Conservation (phyloP, 208 protist genomes). For the Acanthamoeba triangularis region DNA sequence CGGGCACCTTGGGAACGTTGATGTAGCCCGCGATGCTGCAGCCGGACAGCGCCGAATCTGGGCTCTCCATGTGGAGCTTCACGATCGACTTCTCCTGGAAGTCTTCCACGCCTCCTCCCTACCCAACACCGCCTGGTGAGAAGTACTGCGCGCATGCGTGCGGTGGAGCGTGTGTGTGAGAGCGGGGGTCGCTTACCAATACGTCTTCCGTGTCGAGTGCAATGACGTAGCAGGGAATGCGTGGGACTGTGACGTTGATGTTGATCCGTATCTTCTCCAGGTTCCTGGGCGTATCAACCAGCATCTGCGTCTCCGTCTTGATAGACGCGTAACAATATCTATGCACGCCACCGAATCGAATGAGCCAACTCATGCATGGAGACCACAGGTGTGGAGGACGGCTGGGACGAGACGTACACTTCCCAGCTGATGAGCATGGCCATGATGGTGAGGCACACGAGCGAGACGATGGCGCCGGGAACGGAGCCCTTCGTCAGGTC, state of each 20-base stretch:
- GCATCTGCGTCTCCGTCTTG: slow-evolving; percentile 54
- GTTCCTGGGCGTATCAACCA: slow-evolving; percentile 49
- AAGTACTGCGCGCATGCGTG: not conserved
- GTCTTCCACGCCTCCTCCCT: slow-evolving; percentile 55
- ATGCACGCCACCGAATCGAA: not conserved
- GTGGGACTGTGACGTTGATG: slow-evolving; percentile 51
- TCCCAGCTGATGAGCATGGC: slow-evolving; percentile 3
- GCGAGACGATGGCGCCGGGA: slow-evolving; percentile 56
- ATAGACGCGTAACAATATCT: slow-evolving; percentile 33
- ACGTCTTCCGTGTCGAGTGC: slow-evolving; percentile 62
- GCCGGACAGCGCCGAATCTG: not conserved
- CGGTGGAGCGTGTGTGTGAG: not conserved
- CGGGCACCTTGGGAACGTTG: slow-evolving; percentile 71
- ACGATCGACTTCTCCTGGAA: slow-evolving; percentile 59
- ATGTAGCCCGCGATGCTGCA: slow-evolving; percentile 52
- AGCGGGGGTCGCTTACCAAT: not conserved
- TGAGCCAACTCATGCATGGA: not conserved
- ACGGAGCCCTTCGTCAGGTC: slow-evolving; percentile 62
- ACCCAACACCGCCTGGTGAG: not conserved
- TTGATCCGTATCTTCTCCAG: slow-evolving; percentile 54
- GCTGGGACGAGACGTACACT: slow-evolving; percentile 1
- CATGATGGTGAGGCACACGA: slow-evolving; percentile 27
- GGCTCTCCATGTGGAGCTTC: not conserved
- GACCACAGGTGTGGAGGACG: not conserved
- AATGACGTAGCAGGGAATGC: slow-evolving; percentile 15